Conservation (phyloP, 768 basidiomycete genomes). For the Cystofilobasidium bisporidii region DNA sequence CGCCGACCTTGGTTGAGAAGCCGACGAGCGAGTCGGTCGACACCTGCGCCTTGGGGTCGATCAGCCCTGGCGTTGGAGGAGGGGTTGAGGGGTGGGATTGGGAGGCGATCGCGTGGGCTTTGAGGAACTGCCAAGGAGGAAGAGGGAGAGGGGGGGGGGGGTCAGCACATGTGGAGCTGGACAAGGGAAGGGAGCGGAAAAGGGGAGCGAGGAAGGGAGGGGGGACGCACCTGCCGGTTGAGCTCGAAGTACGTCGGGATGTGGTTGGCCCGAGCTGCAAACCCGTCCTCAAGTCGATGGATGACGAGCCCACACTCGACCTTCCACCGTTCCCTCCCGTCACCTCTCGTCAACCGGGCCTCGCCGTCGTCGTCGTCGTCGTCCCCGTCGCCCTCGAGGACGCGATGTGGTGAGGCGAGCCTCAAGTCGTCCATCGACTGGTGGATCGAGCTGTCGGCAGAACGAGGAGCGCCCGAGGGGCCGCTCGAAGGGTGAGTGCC, state of each 20-base stretch:
- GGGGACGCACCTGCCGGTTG: constrained; percentile 58
- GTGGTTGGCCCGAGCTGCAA: constrained; percentile 64
- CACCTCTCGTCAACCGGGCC: constrained; percentile 4
- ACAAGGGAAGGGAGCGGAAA: no score
- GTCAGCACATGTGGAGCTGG: no score
- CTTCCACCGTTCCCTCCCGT: constrained; percentile 24
- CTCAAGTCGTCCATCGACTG: constrained; percentile 2
- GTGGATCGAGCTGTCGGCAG: background rate
- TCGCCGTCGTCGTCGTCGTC: constrained; percentile 14
- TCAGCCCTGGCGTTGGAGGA: constrained; percentile 49
- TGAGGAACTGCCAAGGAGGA: constrained; percentile 30
- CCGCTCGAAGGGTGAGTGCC: no score
- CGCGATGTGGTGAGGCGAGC: background rate
- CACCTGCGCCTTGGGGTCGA: constrained; percentile 73
- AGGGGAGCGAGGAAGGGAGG: constrained; percentile 33
- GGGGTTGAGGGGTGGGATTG: constrained; percentile 42
- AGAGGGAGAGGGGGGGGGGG: constrained; percentile 34
- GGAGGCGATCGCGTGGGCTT: constrained; percentile 14
- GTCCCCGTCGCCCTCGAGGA: background rate
- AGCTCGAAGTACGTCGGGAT: constrained; percentile 66
- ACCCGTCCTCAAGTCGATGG: constrained; percentile 49
- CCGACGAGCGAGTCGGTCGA: constrained; percentile 74
- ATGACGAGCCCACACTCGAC: constrained; percentile 58
- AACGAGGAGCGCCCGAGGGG: no score
- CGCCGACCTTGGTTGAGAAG: constrained; percentile 69